Evolutionary conservation across 768 basidiomycete species (phyloP).

Genomic region (Rhizopogon vesiculosus): DNA sequence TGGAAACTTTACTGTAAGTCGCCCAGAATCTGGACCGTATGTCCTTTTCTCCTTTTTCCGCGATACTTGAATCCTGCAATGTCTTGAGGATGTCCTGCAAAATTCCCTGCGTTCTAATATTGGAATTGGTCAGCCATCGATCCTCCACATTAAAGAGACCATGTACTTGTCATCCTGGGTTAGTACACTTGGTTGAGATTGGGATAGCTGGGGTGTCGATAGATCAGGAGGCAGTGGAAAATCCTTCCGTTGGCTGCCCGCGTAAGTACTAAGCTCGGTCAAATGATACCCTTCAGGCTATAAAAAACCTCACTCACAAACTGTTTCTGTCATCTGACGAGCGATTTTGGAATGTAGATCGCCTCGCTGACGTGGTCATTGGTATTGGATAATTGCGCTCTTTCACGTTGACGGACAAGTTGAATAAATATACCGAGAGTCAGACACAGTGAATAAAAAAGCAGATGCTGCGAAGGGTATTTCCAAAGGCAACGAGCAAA

Average conservation of each 20-base stretch:
- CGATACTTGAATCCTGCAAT: background rate
- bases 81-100: background rate
- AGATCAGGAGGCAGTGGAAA: background rate
- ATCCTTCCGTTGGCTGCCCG: background rate
- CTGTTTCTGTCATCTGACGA: background rate
- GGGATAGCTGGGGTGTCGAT: background rate
- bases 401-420: background rate
- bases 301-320: background rate
- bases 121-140: background rate
- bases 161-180: background rate
- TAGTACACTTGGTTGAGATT: background rate
- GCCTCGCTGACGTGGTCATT: background rate
- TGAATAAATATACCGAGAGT: background rate
- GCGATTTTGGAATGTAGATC: background rate
- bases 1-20: too few relatives aligned
- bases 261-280: background rate
- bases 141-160: background rate
- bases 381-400: background rate
- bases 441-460: background rate
- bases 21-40: too few relatives aligned
- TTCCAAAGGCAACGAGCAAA: background rate
- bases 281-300: background rate
- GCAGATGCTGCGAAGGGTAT: background rate
- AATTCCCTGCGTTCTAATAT: background rate
- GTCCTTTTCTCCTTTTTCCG: background rate